Evolutionary conservation across 2,329 filamentous ascomycete genomes (phyloP), one percentile per base, ranked within the genome.

Genomic region (Ceratocystis variospora): DNA sequence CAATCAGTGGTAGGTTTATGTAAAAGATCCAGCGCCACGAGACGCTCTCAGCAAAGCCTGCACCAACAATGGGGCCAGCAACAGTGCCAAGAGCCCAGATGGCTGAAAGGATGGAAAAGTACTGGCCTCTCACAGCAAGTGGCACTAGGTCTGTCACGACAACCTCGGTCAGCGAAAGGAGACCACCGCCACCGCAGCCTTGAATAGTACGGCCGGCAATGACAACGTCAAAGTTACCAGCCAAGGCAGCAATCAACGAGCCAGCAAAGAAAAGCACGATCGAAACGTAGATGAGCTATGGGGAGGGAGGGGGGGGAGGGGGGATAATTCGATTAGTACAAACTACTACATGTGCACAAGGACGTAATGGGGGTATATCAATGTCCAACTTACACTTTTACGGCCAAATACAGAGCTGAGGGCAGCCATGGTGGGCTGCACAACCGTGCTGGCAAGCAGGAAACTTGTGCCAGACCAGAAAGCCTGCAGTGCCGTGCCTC

Each of bases 401-500:
- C 74, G 70, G 1, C 76, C 76, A 48, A 76, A 71, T 6, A 75
- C 74, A 62, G 72, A 72, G 41, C 74, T 75, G 8, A 77, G 66
- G 2, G 75, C 73, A 5, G 75, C 73, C n/a, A 77, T 70, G 4
- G 74, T 73, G 2, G 83, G 84, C 70, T 85, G 81, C 53, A 83
- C 78, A 37, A 85, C 80, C 0, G 86, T 84, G 66, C 82, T 84
- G 2, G 85, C 82, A 4, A 90, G 79, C 3, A 90, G 76, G 69
- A 87, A 90, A 17, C 83, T 84, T 3, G 87, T 89, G 1, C 86
- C 87, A 12, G 84, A 81, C 87, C 86, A 89, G 71, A 89, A 89
- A 0, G 85, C 83, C 73, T 88, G 78, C 41, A 84, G 79, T 1
- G 81, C 81, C 0, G 79, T 79, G 28, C 82, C 82, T 48, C 77